phyloP scores from a whole-genome alignment of 176 grass and related monocot species.

The Tillandsia leiboldiana region DNA sequence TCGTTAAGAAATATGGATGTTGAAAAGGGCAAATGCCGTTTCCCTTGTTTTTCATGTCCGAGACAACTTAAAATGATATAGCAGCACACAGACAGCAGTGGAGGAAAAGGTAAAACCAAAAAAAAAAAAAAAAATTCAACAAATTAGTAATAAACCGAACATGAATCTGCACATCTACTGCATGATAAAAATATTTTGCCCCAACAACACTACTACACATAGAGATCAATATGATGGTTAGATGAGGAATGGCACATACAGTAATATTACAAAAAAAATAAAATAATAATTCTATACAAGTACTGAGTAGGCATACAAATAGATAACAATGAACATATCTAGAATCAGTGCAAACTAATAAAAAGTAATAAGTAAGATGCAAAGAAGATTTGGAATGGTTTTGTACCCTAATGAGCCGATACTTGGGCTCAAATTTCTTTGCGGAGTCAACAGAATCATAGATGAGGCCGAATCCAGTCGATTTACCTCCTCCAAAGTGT shows the following conservation, averaged over 20 bases:
- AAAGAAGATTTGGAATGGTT: background rate
- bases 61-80: too few species aligned
- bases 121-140: too few species aligned
- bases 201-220: too few species aligned
- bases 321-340: background rate
- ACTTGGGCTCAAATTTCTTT: conserved; percentile 94
- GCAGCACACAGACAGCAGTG: too few species aligned
- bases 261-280: background rate
- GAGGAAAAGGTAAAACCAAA: too few species aligned
- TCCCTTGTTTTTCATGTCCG: too few species aligned
- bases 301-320: background rate
- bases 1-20: too few species aligned
- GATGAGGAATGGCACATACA: background rate
- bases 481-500: conserved; percentile 92
- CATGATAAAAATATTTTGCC: too few species aligned
- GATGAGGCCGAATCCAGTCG: conserved; percentile 87
- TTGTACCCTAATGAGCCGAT: conserved; percentile 89
- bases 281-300: background rate
- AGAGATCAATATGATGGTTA: too few species aligned
- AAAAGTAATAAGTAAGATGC: background rate
- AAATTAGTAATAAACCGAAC: too few species aligned
- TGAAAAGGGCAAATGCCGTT: too few species aligned
- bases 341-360: background rate
- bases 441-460: conserved; percentile 73
- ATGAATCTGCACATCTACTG: too few species aligned